These are phyloP conservation scores for Aspergillus fischeri DNA, from an alignment of 2,329 filamentous ascomycete genomes.

Conservation along the genomic window DNA sequence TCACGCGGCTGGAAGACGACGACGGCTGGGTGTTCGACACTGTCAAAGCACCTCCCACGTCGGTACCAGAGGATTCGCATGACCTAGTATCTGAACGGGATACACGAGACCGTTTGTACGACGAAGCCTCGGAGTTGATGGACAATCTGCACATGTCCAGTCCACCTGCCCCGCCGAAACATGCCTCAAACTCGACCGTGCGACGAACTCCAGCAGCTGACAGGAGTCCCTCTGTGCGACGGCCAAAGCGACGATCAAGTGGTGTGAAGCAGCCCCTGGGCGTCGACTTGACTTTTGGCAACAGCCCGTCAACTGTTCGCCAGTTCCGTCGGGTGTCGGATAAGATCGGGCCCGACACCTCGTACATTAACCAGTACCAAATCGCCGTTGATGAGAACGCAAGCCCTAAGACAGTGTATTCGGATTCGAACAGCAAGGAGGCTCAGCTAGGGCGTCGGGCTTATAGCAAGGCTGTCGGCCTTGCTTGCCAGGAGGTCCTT, in stretches of 20 bases:
- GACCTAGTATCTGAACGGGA: conserved; percentile 44
- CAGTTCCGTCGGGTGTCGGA: conserved; percentile 88
- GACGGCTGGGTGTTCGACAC: conserved; percentile 97
- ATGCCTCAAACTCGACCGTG: conserved; percentile 59
- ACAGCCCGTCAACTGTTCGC: conserved; percentile 84
- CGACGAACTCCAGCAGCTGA: conserved; percentile 44
- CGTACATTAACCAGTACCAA: conserved; percentile 21
- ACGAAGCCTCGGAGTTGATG: conserved; percentile 38
- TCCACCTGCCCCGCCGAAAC: conserved; percentile 44
- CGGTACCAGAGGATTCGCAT: conserved; percentile 54
- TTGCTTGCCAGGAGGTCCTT: conserved; percentile 77
- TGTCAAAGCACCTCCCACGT: conserved; percentile 64
- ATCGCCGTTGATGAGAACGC: conserved; percentile 38
- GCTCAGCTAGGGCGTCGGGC: conserved; percentile 74
- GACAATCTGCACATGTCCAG: conserved; percentile 36
- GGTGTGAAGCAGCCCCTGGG: conserved; percentile 73
- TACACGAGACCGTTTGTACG: conserved; percentile 28
- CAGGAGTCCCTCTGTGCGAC: conserved; percentile 40
- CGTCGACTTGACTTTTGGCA: conserved; percentile 88
- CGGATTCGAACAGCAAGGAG: conserved; percentile 62
- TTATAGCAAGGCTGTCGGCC: conserved; percentile 77
- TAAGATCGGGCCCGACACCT: conserved; percentile 41
- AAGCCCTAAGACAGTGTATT: conserved; percentile 32
- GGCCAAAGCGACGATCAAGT: conserved; percentile 42
- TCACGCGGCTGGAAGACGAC: conserved; percentile 58